A percentile compares a stretch with the other conserved stretches of the same genome.
Conservation (phyloP, 2,329 filamentous ascomycete genomes). For the Aschersonia sp. region DNA sequence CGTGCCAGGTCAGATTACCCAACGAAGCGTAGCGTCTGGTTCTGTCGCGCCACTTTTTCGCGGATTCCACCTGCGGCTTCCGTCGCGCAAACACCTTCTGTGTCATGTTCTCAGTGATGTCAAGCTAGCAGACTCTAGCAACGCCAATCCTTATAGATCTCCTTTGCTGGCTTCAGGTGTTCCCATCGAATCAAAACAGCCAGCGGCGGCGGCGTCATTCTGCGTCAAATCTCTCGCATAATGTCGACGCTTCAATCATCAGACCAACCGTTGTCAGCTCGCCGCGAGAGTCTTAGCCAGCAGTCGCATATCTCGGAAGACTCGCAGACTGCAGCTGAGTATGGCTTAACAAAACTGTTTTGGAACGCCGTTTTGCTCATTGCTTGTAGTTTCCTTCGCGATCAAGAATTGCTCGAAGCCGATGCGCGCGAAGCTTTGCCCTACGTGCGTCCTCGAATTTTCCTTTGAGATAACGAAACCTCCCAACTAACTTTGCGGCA, state of each 20-base stretch:
- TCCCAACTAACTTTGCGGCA: conserved; percentile 20
- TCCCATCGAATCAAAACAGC: too few relatives aligned
- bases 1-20: too few relatives aligned
- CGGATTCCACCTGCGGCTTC: too few relatives aligned
- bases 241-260: conserved; percentile 23
- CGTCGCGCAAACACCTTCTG: too few relatives aligned
- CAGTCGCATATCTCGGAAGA: conserved; percentile 39
- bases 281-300: conserved; percentile 45
- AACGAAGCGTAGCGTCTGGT: too few relatives aligned
- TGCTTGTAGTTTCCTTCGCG: conserved; percentile 59
- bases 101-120: too few relatives aligned
- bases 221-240: neutral
- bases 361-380: neutral
- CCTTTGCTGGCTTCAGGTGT: too few relatives aligned
- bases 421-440: conserved; percentile 91
- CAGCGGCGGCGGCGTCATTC: neutral
- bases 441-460: conserved; percentile 46
- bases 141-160: too few relatives aligned
- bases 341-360: conserved; percentile 9
- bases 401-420: conserved; percentile 79
- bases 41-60: too few relatives aligned
- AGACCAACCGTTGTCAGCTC: conserved; percentile 14
- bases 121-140: too few relatives aligned
- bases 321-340: conserved; percentile 64
- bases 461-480: neutral